A percentile compares a stretch with the other conserved stretches of the same genome.
Evolutionary conservation across 2,329 filamentous ascomycete genomes (phyloP).

Genomic region (Botrytis hyacinthi): DNA sequence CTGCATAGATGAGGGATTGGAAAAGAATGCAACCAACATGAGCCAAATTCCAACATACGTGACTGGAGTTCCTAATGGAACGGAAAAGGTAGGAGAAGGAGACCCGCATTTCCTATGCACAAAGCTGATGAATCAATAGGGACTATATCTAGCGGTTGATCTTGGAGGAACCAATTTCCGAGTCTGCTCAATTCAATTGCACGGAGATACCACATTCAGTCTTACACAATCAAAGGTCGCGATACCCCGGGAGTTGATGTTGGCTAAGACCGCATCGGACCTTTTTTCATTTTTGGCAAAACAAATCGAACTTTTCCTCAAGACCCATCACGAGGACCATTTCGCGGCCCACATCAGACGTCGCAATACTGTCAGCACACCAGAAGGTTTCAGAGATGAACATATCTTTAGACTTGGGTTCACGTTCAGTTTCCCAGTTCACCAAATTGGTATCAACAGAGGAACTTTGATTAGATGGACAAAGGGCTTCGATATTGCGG

Average conservation of each 20-base stretch:
- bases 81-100: conserved; percentile 71
- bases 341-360: conserved; percentile 70
- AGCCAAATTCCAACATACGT: conserved; percentile 98
- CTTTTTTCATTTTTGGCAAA: conserved; percentile 91
- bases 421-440: conserved; percentile 96
- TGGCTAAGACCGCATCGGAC: conserved; percentile 78
- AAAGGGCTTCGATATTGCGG: conserved; percentile 96
- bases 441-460: conserved; percentile 93
- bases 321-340: conserved; percentile 82
- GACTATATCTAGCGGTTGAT: conserved; percentile 93
- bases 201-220: conserved; percentile 93
- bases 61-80: conserved; percentile 92
- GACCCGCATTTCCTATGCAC: neutral
- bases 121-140: conserved; percentile 44
- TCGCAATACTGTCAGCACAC: conserved; percentile 58
- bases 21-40: conserved; percentile 74
- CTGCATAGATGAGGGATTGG: conserved; percentile 71
- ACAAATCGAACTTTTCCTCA: conserved; percentile 86
- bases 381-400: conserved; percentile 63
- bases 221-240: conserved; percentile 89
- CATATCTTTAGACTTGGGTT: conserved; percentile 93
- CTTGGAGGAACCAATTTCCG: conserved; percentile 98
- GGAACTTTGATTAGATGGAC: conserved; percentile 95
- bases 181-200: conserved; percentile 90
- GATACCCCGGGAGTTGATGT: conserved; percentile 88